Percentiles rank a stretch among this genome's conserved stretches.
Evolutionary conservation across 2,329 filamentous ascomycete species (phyloP).

Genomic region (Mollisia scopiformis): DNA sequence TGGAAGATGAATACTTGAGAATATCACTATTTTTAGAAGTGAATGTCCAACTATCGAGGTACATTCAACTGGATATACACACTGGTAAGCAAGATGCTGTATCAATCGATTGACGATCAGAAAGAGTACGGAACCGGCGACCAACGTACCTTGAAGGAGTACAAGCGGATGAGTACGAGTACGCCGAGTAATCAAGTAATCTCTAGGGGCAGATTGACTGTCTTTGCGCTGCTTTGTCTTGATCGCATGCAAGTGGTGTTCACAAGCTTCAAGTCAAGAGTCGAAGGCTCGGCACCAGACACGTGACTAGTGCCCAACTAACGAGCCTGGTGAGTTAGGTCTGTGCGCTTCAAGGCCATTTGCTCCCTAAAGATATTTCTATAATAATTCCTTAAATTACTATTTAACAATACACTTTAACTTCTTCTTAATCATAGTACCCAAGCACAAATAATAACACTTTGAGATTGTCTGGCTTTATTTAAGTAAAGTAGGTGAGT

Average conservation of each 20-base stretch:
- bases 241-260: background rate
- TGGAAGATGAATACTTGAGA: background rate
- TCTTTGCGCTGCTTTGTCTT: slow-evolving; percentile 25
- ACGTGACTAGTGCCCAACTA: background rate
- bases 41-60: slow-evolving; percentile 2
- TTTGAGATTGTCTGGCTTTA: too few species aligned
- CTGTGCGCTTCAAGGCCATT: too few species aligned
- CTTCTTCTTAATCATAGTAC: too few species aligned
- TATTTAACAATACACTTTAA: too few species aligned
- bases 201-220: slow-evolving; percentile 22
- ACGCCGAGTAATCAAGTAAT: background rate
- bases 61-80: slow-evolving; percentile 4
- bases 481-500: too few species aligned
- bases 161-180: slow-evolving; percentile 1
- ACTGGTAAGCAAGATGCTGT: slow-evolving; percentile 6
- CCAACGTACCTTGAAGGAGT: slow-evolving; percentile 12
- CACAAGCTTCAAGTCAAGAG: slow-evolving; percentile 1
- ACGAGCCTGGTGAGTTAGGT: background rate
- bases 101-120: background rate
- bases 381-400: too few species aligned
- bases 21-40: background rate
- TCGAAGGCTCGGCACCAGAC: background rate
- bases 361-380: too few species aligned
- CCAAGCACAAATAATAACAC: too few species aligned
- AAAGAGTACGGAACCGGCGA: too few species aligned